These are phyloP conservation scores for Venturia nashicola DNA, from an alignment of 2,329 filamentous ascomycete species.

Conservation along the genomic window DNA sequence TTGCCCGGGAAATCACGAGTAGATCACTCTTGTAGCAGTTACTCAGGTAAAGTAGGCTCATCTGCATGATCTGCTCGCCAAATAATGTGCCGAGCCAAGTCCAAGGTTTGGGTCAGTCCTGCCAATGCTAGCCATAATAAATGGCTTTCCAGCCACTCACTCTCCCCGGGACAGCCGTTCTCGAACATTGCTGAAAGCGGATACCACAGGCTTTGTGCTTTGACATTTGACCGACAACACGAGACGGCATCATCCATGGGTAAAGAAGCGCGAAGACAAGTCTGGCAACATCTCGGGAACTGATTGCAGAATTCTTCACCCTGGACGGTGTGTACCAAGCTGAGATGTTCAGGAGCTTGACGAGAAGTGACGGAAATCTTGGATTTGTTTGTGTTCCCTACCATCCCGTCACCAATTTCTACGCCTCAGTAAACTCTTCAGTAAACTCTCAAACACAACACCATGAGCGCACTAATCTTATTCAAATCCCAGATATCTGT, in stretches of 20 bases:
- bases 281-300: background rate
- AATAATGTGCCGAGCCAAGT: background rate
- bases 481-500: background rate
- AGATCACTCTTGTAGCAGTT: background rate
- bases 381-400: background rate
- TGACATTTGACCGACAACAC: background rate
- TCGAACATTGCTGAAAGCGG: background rate
- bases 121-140: background rate
- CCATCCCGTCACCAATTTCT: background rate
- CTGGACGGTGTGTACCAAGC: background rate
- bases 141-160: background rate
- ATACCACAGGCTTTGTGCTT: background rate
- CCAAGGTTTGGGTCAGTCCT: background rate
- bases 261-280: background rate
- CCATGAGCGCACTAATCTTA: background rate
- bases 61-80: background rate
- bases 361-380: background rate
- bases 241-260: background rate
- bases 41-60: background rate
- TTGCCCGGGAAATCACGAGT: background rate
- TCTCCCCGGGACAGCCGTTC: background rate
- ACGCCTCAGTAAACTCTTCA: background rate
- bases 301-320: background rate
- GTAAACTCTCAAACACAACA: background rate
- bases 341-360: background rate